A percentile compares a stretch with the other conserved stretches of the same genome.
phyloP scores from a whole-genome alignment of 1,139 yeast genomes.

The Ogataea hybrid region DNA sequence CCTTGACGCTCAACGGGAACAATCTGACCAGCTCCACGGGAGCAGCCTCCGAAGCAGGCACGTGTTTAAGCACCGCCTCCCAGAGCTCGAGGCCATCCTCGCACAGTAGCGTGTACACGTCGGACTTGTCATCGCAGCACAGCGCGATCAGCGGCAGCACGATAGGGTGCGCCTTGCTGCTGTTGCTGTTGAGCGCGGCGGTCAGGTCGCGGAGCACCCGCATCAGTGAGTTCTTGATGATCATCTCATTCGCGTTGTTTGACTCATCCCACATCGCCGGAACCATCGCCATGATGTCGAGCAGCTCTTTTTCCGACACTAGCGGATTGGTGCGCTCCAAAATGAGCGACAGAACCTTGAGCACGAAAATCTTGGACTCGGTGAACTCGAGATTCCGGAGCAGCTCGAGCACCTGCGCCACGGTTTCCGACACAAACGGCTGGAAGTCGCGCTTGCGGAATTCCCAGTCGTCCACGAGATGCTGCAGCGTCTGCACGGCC shows the following conservation, averaged over 20 bases:
- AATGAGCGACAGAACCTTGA: slow-evolving; percentile 64
- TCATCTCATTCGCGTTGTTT: slow-evolving; percentile 53
- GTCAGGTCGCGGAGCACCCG: slow-evolving; percentile 67
- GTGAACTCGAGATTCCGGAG: slow-evolving; percentile 51
- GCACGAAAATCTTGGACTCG: slow-evolving; percentile 71
- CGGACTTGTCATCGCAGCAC: slow-evolving; percentile 64
- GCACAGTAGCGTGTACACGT: slow-evolving; percentile 58
- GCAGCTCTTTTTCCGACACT: slow-evolving; percentile 48
- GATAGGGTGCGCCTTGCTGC: slow-evolving; percentile 58
- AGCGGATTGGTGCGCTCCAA: slow-evolving; percentile 66
- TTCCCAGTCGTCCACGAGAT: slow-evolving; percentile 82
- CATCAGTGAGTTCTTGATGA: slow-evolving; percentile 67
- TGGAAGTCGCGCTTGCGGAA: slow-evolving; percentile 65
- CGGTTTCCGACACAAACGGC: slow-evolving; percentile 58
- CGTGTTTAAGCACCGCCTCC: slow-evolving; percentile 65
- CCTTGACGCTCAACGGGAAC: slow-evolving; percentile 48
- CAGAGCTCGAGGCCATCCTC: slow-evolving; percentile 92
- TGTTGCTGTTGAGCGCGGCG: slow-evolving; percentile 60
- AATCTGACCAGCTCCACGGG: slow-evolving; percentile 43
- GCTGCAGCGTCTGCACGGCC: slow-evolving; percentile 67
- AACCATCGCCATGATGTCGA: slow-evolving; percentile 55
- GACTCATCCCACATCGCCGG: slow-evolving; percentile 75
- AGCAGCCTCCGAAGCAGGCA: slow-evolving; percentile 34
- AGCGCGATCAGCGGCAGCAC: slow-evolving; percentile 63
- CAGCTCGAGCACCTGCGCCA: slow-evolving; percentile 47